Base-by-base conservation (phyloP, 192 early-diverging fungal genomes). In the Cetraspora pellucida region DNA sequence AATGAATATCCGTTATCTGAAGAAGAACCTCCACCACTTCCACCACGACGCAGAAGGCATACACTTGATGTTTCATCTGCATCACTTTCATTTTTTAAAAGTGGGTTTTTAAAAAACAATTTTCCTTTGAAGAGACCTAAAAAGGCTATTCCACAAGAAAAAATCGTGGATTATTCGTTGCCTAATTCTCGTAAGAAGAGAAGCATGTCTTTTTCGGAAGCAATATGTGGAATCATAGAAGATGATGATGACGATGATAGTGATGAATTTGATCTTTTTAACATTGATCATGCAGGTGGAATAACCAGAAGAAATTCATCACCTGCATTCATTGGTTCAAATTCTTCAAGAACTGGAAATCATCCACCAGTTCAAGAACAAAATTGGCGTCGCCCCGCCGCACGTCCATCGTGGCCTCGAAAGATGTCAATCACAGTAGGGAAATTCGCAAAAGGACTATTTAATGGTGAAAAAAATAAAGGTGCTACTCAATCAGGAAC, bases 191-290 rank as follows among this genome's bases (percentile, higher is more conserved):
- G 63, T 43, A 65, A 65, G 9, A 65, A 44, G 37, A 44, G 63
- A 37, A 65, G 63, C 19, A 37, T 65, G 37, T 65, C 63, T 10
- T n/a, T 65, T 19, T 65, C 63, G 3, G 63, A 65, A 43, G 31
- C 63, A 43, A 65, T 65, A 44, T 65, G 63, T n/a, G 37, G 63
- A 44, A 31, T 44, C n/a, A 37, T 28, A 11, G 63, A 65, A 65
- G 43, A 44, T 21, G 63, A 65, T 44, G 63, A 65, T 4, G 63
- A 65, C 10, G 63, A 65, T 8, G 63, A 65, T n/a, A 19, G 43
- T 65, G 63, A 65, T 2, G 63, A 65, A 8, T 65, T n/a, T 65
- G 63, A 65, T 65, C 43, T 65, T 10, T 65, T 37, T 65, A 10
- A 17, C 19, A 65, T 43, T 44, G 31, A 65, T 65, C 63, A 43